A percentile compares a stretch with the other conserved stretches of the same genome.
These are phyloP conservation scores for Lipomyces sp. DNA, from an alignment of 805 yeast genomes.

Conservation along the genomic window DNA sequence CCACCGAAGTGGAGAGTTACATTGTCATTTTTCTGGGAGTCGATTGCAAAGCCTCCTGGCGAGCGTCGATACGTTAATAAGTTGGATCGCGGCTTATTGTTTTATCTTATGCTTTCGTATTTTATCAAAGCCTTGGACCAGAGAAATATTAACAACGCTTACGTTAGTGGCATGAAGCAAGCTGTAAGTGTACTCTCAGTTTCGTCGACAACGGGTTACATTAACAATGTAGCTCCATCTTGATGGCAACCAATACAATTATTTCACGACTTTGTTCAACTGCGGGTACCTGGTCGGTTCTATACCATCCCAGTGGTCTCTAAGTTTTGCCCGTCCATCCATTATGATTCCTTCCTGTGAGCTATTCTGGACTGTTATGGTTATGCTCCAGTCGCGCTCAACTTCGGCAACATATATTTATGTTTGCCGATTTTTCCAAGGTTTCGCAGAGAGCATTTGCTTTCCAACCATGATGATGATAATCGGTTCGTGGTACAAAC, in stretches of 20 bases:
- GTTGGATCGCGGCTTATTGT: conserved; percentile 46
- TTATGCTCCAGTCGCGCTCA: conserved; percentile 30
- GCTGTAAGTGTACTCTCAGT: conserved; percentile 49
- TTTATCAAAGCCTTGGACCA: conserved; percentile 63
- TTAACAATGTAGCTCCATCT: conserved; percentile 53
- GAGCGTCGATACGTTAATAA: conserved; percentile 45
- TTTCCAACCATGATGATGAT: conserved; percentile 54
- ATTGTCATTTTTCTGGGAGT: conserved; percentile 32
- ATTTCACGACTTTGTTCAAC: conserved; percentile 60
- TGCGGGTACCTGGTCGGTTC: conserved; percentile 57
- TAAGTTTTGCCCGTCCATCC: conserved; percentile 42
- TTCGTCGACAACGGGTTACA: neutral
- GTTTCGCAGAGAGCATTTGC: conserved; percentile 59
- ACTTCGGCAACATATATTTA: neutral
- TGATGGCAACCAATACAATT: conserved; percentile 63
- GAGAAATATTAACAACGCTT: conserved; percentile 66
- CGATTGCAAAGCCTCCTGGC: conserved; percentile 37
- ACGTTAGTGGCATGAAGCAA: conserved; percentile 66
- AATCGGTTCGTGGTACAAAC: conserved; percentile 49
- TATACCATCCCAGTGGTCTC: conserved; percentile 45
- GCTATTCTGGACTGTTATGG: conserved; percentile 34
- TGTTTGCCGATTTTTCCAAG: conserved; percentile 28
- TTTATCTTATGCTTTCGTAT: conserved; percentile 51
- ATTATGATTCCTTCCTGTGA: conserved; percentile 42
- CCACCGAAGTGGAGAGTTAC: conserved; percentile 25